Conservation (phyloP, 2,329 filamentous ascomycete genomes). For the Hymenoscyphus salicellus region DNA sequence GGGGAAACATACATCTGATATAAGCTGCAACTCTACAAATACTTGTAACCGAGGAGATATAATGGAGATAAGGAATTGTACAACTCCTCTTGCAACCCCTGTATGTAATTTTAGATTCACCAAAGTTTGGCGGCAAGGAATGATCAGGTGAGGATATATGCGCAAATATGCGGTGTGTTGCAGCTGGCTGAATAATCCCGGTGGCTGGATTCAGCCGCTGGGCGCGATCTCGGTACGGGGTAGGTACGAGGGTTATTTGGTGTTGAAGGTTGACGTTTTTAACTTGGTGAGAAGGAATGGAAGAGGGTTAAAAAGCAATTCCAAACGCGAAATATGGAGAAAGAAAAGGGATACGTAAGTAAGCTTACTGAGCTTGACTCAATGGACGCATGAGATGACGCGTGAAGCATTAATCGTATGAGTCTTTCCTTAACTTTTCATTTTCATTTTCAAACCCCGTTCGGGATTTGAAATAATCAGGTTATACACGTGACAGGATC, state of each 20-base stretch:
- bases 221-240: not conserved
- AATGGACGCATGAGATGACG: not conserved
- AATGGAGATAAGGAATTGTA: not conserved
- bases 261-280: not conserved
- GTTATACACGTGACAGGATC: not conserved
- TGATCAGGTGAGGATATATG: not conserved
- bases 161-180: not conserved
- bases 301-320: not conserved
- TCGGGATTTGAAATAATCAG: not conserved
- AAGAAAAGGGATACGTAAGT: not conserved
- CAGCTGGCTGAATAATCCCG: not conserved
- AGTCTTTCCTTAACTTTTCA: not conserved
- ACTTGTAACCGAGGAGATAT: not conserved
- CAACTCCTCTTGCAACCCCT: not conserved
- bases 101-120: not conserved
- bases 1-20: conserved; percentile 1
- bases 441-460: not conserved
- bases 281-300: not conserved
- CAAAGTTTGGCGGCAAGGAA: not conserved
- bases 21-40: not conserved
- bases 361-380: not conserved
- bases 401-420: not conserved
- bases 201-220: not conserved
- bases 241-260: no score
- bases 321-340: not conserved